Evolutionary conservation across 495 filamentous ascomycete genomes (phyloP).

Genomic region (Aspergillus mulundensis): DNA sequence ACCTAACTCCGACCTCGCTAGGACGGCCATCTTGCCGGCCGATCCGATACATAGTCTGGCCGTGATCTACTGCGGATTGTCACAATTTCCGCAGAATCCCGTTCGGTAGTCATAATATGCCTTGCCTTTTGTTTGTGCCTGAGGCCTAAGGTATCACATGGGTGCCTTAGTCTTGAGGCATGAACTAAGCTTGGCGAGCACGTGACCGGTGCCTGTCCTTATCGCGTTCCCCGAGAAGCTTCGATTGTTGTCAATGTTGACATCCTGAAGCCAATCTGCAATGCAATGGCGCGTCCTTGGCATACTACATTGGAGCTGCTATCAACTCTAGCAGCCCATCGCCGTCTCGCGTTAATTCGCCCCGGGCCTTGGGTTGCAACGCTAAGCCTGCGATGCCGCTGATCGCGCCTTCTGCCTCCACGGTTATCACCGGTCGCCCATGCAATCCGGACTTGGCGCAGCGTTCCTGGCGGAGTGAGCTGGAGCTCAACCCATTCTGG

Average conservation of each 20-base stretch:
- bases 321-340: not conserved
- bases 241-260: not conserved
- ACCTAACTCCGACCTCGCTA: too few relatives aligned
- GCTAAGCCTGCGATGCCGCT: conserved; percentile 10
- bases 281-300: not conserved
- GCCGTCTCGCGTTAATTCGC: conserved; percentile 1
- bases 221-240: not conserved
- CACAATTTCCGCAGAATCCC: too few relatives aligned
- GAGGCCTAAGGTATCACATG: too few relatives aligned
- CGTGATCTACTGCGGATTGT: too few relatives aligned
- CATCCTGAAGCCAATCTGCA: not conserved
- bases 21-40: too few relatives aligned
- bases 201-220: not conserved
- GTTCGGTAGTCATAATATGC: too few relatives aligned
- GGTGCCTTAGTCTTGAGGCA: too few relatives aligned
- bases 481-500: not conserved
- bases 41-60: too few relatives aligned
- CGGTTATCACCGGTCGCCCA: not conserved
- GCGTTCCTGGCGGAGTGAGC: not conserved
- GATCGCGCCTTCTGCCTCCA: conserved; percentile 1
- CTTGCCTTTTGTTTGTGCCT: too few relatives aligned
- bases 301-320: not conserved
- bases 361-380: conserved; percentile 17
- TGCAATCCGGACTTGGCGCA: conserved; percentile 8
- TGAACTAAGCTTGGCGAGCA: not conserved